A percentile compares a stretch with the other conserved stretches of the same genome.
Evolutionary conservation across 352 stramenopile species (phyloP).

Genomic region (Peronospora farinosa): DNA sequence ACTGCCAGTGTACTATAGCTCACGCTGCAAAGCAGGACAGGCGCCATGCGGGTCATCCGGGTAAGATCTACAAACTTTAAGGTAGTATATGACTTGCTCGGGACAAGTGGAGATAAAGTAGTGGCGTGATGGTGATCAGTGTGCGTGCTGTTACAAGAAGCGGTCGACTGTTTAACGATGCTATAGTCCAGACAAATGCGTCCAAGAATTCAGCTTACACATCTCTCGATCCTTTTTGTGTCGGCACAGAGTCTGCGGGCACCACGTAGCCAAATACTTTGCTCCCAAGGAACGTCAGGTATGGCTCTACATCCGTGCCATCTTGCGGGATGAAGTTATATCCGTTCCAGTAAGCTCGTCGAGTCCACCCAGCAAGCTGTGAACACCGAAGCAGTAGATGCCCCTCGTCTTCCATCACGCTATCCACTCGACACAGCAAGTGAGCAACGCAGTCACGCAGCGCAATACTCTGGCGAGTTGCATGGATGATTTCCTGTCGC

Average conservation of each 20-base stretch:
- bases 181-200: slow-evolving; percentile 10
- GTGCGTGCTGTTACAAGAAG: slow-evolving; percentile 5
- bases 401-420: slow-evolving; percentile 54
- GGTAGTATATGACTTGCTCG: slow-evolving; percentile 1
- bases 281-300: slow-evolving; percentile 80
- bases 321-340: slow-evolving; percentile 61
- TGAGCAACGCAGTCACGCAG: slow-evolving; percentile 56
- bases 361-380: slow-evolving; percentile 54
- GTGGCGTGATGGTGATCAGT: slow-evolving; percentile 6
- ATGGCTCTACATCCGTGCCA: slow-evolving; percentile 30
- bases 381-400: slow-evolving; percentile 66
- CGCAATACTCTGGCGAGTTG: slow-evolving; percentile 32
- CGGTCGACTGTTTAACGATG: slow-evolving; percentile 10
- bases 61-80: background rate
- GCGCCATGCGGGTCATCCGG: slow-evolving; percentile 3
- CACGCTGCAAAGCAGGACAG: slow-evolving; percentile 12
- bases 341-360: slow-evolving; percentile 70
- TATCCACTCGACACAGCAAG: slow-evolving; percentile 61
- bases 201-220: slow-evolving; percentile 6
- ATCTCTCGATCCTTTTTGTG: slow-evolving; percentile 9
- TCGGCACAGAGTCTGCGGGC: slow-evolving; percentile 5
- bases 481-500: slow-evolving; percentile 27
- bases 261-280: slow-evolving; percentile 72
- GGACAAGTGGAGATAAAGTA: slow-evolving; percentile 4
- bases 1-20: no score